Evolutionary conservation across 2,329 filamentous ascomycete genomes (phyloP), one percentile per base, ranked within the genome.

Genomic region (Neopestalotiopsis clavispora): DNA sequence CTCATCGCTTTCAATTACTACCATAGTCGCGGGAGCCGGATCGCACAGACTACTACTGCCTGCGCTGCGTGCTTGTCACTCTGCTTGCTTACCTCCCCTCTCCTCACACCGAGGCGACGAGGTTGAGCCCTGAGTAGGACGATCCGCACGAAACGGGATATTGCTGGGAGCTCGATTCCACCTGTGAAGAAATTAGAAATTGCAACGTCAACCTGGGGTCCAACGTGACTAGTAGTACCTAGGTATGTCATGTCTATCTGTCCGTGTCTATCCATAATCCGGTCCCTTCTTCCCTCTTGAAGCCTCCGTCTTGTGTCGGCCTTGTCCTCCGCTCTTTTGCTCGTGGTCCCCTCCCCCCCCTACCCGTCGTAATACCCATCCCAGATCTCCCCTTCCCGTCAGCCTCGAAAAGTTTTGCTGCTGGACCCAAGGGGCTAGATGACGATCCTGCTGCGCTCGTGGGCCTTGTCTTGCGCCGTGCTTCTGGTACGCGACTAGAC

Each of bases 141-240:
- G 61, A 64, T 64, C 40, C 61, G 38, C 61, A 64, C 63, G 28
- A 45, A 40, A 23, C 63, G 63, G 45, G 34, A 49, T 42, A 66
- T 56, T 66, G n/a, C 63, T 45, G 20, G 63, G 32, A 28, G 28
- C 20, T 20, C 34, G 20, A 66, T 66, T 66, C 63, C 63, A 66
- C 63, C 63, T 66, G 42, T 66, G 63, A 56, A 66, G 63, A 66
- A 67, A 67, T 67, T 67, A 67, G 56, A 67, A 38, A 67, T 60
- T 67, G 65, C 52, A 59, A 67, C 65, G 32, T 59, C 65, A 30
- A 38, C 65, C 65, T 42, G 49, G 65, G 65, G 65, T 59, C 23
- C 38, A 10, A 23, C n/a, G 13, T 14, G n/a, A 56, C 38, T 23
- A 52, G 45, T 52, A 52, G 20, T 20, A 52, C 17, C 34, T 52